Evolutionary conservation across 495 filamentous ascomycete genomes (phyloP).

Genomic region (Jackrogersella multiformis): DNA sequence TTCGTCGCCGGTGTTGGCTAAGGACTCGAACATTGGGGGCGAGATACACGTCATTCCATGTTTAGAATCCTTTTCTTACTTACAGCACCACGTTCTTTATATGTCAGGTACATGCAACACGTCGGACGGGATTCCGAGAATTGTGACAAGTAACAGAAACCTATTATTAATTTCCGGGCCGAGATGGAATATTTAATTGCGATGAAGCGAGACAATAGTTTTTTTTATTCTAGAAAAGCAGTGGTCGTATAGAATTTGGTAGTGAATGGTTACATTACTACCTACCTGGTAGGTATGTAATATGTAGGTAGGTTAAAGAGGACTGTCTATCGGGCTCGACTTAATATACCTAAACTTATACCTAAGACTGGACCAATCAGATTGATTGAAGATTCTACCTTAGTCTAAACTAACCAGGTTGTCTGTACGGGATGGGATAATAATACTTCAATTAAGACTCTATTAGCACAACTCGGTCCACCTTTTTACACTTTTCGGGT

Average conservation of each 20-base stretch:
- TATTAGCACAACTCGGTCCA: constrained; percentile 23
- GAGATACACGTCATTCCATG: constrained; percentile 35
- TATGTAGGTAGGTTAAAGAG: neutral
- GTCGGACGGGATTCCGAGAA: constrained; percentile 33
- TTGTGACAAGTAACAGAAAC: constrained; percentile 31
- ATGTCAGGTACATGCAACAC: constrained; percentile 45
- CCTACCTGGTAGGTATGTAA: no score
- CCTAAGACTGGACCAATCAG: neutral
- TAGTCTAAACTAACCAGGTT: constrained; percentile 16
- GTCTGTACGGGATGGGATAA: constrained; percentile 20
- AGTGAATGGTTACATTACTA: neutral
- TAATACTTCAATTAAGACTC: constrained; percentile 29
- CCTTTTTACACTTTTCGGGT: constrained; percentile 23
- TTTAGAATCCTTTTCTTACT: constrained; percentile 32
- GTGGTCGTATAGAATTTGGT: neutral
- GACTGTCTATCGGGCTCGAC: neutral
- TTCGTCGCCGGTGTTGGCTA: constrained; percentile 31
- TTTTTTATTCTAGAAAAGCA: neutral
- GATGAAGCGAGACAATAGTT: constrained; percentile 8
- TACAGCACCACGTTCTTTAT: constrained; percentile 43
- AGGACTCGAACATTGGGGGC: constrained; percentile 14
- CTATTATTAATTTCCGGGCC: constrained; percentile 19
- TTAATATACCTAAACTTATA: constrained; percentile 34
- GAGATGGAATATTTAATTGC: neutral
- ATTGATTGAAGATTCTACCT: constrained; percentile 8